Evolutionary conservation across 495 filamentous ascomycete species (phyloP), one percentile per base, ranked within the genome.

Genomic region (Aspergillus biplanus): DNA sequence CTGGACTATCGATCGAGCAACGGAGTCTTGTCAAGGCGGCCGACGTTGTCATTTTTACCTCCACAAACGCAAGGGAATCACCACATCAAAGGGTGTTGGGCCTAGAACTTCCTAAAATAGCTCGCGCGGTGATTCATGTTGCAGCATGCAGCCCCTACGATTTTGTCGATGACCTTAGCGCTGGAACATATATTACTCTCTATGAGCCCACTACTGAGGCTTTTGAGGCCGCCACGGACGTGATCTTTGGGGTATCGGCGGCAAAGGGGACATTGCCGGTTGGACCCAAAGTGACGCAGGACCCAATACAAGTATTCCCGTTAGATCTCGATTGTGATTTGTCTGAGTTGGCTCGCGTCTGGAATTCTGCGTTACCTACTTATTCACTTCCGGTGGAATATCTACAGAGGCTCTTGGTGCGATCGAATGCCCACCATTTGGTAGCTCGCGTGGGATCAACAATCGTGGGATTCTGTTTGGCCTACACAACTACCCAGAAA

Each of bases 121-220:
- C 66, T 37, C 65, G 67, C 0, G 71, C 68, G 27, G 56, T 81
- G 21, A 73, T 81, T 31, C 64, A 73, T 11, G 70, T 83, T 67
- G 79, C 81, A 53, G 77, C 74, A 1, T 79, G 78, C 55, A 79
- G 73, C 59, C 81, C 81, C 7, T 83, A 83, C 60, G 81, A 83
- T 58, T 82, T 82, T 47, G 69, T 83, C 9, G 73, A 80, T 33
- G 73, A 73, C 18, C 39, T 62, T 1, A 71, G 71, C 27, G 69
- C 81, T 16, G 68, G 74, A 33, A 82, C 80, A 48, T 83, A 83
- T 58, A 68, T 83, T 27, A 65, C 78, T 13, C 80, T 75, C 5
- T 83, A 83, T 48, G 81, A 83, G 55, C 80, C 80, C 27, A 82
- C 79, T 0, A 42, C 76, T n/a, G 78, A 80, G 55, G 78, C 80